Evolutionary conservation across 257 asterid genomes (phyloP).

Genomic region (Nicotiana obtusifolia): DNA sequence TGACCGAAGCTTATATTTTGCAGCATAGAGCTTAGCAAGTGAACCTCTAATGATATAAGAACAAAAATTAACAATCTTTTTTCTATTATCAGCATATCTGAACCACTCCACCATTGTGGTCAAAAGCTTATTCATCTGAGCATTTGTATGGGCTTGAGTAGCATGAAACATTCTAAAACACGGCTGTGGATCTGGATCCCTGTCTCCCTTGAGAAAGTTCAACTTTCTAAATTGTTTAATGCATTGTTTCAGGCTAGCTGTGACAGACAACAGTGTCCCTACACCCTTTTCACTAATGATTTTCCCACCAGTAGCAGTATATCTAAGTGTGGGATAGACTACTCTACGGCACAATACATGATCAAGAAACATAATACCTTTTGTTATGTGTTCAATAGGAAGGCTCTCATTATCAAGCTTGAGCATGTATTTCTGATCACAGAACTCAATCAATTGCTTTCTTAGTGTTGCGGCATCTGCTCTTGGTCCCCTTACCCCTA

Average conservation of each 20-base stretch:
- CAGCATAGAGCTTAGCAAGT: conserved; percentile 97
- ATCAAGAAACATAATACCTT: conserved; percentile 96
- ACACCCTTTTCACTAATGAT: conserved; percentile 97
- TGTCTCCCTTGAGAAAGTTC: conserved; percentile 78
- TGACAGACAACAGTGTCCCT: conserved; percentile 86
- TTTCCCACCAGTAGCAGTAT: conserved; percentile 96
- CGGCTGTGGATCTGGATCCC: conserved; percentile 98
- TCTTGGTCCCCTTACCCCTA: conserved; percentile 92
- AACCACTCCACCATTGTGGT: conserved; percentile 95
- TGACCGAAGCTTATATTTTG: conserved; percentile 90
- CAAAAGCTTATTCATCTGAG: conserved; percentile 93
- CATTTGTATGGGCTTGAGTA: conserved; percentile 95
- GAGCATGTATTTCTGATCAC: conserved; percentile 79
- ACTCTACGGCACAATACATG: conserved; percentile 92
- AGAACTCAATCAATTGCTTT: conserved; percentile 79
- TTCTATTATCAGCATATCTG: conserved; percentile 92
- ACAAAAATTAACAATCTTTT: conserved; percentile 86
- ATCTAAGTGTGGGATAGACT: conserved; percentile 88
- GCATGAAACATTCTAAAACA: conserved; percentile 99
- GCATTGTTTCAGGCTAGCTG: conserved; percentile 92
- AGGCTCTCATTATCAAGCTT: conserved; percentile 91
- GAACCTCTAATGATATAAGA: conserved; percentile 93
- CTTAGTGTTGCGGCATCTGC: conserved; percentile 93
- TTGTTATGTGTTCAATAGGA: conserved; percentile 93
- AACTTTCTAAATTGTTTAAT: conserved; percentile 83